phyloP scores from a whole-genome alignment of 139 green algal species.

The Micractinium sp. region DNA sequence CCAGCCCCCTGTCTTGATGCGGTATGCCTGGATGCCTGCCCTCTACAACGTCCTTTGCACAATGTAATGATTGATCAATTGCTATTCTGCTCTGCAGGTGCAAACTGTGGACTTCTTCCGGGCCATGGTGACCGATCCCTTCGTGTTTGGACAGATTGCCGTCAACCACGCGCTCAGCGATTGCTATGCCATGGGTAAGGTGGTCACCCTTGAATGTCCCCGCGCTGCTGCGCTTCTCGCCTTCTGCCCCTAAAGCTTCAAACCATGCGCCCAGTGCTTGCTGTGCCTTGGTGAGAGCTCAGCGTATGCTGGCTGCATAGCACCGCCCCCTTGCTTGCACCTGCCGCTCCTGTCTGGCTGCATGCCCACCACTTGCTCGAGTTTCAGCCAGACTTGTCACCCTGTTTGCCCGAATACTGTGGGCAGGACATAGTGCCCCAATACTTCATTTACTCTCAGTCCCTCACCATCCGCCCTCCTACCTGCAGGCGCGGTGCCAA shows the following conservation, averaged over 20 bases:
- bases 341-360: not conserved
- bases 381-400: too few species aligned
- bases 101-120: slow-evolving; percentile 93
- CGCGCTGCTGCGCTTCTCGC: not conserved
- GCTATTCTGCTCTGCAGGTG: slow-evolving; percentile 37
- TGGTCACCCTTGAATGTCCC: not conserved
- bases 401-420: too few species aligned
- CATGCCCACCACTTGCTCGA: too few species aligned
- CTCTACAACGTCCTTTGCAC: not conserved
- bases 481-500: slow-evolving; percentile 65
- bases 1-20: not conserved
- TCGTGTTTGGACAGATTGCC: slow-evolving; percentile 84
- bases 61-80: too few species aligned
- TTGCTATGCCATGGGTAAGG: slow-evolving; percentile 80
- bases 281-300: not conserved
- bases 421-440: too few species aligned
- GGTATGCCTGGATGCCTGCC: not conserved
- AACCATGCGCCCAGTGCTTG: not conserved
- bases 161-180: slow-evolving; percentile 85
- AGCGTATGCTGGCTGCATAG: not conserved
- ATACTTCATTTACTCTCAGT: too few species aligned
- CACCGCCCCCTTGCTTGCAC: not conserved
- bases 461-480: not conserved
- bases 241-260: not conserved
- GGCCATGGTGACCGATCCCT: slow-evolving; percentile 79